phyloP scores from a whole-genome alignment of 108 stramenopile species.

The Nannochloropsis oceanica region DNA sequence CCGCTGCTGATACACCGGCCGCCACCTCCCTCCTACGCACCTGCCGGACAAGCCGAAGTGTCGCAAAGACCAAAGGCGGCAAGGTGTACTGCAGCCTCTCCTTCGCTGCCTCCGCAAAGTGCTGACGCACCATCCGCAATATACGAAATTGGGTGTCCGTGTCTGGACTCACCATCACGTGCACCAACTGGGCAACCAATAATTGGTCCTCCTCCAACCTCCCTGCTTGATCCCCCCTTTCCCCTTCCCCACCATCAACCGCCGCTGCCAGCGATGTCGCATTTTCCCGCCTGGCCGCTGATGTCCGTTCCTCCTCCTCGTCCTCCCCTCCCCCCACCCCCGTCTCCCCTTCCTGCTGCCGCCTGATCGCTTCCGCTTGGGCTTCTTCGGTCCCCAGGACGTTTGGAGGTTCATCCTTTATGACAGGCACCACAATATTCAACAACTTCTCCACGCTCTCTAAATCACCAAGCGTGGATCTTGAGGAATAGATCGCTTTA shows the following conservation, averaged over 20 bases:
- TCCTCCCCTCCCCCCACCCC: constrained; percentile 18
- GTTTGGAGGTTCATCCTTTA: constrained; percentile 47
- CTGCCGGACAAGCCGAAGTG: constrained; percentile 47
- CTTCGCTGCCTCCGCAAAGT: constrained; percentile 48
- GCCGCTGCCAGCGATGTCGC: background rate
- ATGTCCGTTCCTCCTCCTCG: background rate
- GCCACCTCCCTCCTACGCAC: constrained; percentile 11
- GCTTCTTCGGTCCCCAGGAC: background rate
- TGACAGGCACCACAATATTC: constrained; percentile 65
- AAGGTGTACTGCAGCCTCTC: constrained; percentile 53
- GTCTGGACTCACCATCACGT: constrained; percentile 59
- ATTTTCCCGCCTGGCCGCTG: constrained; percentile 33
- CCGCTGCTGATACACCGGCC: background rate
- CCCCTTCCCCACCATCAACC: background rate
- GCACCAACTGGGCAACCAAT: constrained; percentile 71
- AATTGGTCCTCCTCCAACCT: constrained; percentile 48
- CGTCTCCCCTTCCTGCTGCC: background rate
- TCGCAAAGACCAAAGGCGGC: constrained; percentile 62
- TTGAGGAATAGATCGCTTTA: constrained; percentile 3
- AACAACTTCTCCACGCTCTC: constrained; percentile 61
- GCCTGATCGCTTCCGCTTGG: background rate
- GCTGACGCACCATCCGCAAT: constrained; percentile 49
- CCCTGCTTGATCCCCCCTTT: constrained; percentile 5
- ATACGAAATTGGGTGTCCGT: constrained; percentile 71
- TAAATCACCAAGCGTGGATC: constrained; percentile 12